Base-by-base conservation (phyloP, 164 flowering plant genomes). In the Litsea cubeba region DNA sequence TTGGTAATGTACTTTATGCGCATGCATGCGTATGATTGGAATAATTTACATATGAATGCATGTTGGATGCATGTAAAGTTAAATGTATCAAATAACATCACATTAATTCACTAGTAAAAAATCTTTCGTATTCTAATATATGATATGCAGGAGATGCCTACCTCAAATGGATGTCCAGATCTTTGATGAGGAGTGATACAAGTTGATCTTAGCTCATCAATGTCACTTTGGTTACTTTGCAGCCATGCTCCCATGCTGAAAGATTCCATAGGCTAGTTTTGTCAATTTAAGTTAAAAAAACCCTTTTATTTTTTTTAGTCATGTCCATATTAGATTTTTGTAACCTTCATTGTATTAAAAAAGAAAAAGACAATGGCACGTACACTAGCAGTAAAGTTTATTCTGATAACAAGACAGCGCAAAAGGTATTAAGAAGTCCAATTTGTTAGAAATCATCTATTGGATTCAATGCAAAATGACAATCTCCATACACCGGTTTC, bases 221-320 rank as follows among this genome's bases (percentile, higher is more conserved):
- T 63, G 51, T 86, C 94, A 54, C 50, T 76, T 15, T 86, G 78
- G 74, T 77, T 83, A 18, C 62, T 69, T 68, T 84, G 89, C 54
- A 72, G 72, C 88, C 89, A 88, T 12, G 78, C 80, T 60, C 86
- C 90, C 78, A 87, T 81, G 71, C 85, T 85, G 77, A 75, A 62
- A 51, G 51, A 28, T 35, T 58, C 32, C 22, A 35, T 24, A 40
- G 20, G 58, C 60, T 54, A 54, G 15, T 51, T 51, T 54, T 14
- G n/a, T 54, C 5, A 54, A 20, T 54, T 3, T 4, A 20, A 54
- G 60, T 17, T 14, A 12, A 54, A 3, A 2, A 17, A 54, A 54
- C 17, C 3, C n/a, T 54, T 54, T 54, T 54, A 3, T 54, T 15
- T 18, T 54, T 14, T 54, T 14, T 17, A 1, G 2, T 54, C 11